Base-by-base conservation (phyloP, 2,329 filamentous ascomycete species). In the Fusarium continuum region DNA sequence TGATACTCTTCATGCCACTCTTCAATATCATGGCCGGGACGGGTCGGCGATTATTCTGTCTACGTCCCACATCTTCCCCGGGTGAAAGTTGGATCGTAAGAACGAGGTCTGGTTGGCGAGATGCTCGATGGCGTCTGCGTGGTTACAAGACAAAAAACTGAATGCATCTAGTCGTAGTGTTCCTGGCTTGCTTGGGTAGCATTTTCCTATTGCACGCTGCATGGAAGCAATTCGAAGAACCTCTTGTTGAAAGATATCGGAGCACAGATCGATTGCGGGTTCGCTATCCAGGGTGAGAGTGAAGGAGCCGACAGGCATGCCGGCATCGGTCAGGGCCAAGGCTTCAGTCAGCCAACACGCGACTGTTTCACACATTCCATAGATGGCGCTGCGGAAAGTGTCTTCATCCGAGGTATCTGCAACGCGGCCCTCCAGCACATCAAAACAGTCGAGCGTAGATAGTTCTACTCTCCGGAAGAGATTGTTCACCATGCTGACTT, bases 251-350 rank as follows among this genome's bases (percentile, higher is more conserved):
- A 63, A 63, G 1, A 63, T 4, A 5, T 44, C 10, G 8, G 59
- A 35, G 16, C 54, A 50, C 3, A 59, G 8, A 1, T 23, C 0
- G 2, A 13, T 0, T 0, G 28, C 25, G 0, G 16, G 19, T 8
- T 19, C 40, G 2, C 44, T 36, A 14, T 63, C 44, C 0, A 64
- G 17, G 2, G 25, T 13, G 2, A 64, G 22, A 0, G 44, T 50
- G 2, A 50, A 63, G 8, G 58, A 43, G 0, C 26, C 23, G 4
- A 26, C 0, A 6, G 58, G 60, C 47, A 64, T 64, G 4, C 58
- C 58, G 0, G 34, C 58, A 6, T 63, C 23, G 0, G 13, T 10
- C 0, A 53, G 22, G 13, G 34, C 28, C 0, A 58, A 0, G 0
- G n/a, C 48, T 2, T 50, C 47, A 2, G 25, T 10, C 2, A 61